Conservation (phyloP, 2,329 filamentous ascomycete genomes). For the Alternaria infectoria region DNA sequence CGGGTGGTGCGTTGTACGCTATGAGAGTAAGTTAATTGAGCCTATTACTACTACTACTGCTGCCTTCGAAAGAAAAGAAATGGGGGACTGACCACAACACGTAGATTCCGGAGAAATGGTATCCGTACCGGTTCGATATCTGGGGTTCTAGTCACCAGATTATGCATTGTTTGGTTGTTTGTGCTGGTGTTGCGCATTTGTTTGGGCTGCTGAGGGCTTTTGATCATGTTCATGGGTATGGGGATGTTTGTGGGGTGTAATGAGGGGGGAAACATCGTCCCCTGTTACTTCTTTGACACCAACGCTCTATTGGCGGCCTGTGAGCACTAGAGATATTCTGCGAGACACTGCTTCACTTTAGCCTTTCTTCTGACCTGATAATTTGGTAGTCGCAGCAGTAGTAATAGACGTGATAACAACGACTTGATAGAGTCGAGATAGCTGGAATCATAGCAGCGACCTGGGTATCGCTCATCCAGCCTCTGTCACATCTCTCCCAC, state of each 20-base stretch:
- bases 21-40: neutral
- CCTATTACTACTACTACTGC: too few species aligned
- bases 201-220: slow-evolving; percentile 49
- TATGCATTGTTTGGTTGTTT: slow-evolving; percentile 57
- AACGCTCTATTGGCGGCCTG: too few species aligned
- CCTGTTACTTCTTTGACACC: too few species aligned
- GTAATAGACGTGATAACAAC: neutral
- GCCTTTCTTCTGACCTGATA: too few species aligned
- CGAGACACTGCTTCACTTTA: too few species aligned
- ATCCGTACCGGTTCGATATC: slow-evolving; percentile 54
- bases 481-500: neutral
- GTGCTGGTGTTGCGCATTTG: slow-evolving; percentile 47
- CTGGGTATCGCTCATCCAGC: neutral
- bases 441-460: neutral
- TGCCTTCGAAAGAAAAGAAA: slow-evolving; percentile 4
- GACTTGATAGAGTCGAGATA: too few species aligned
- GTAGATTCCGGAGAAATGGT: slow-evolving; percentile 54
- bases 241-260: neutral
- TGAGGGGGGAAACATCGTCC: neutral
- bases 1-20: neutral
- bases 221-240: slow-evolving; percentile 34
- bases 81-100: neutral
- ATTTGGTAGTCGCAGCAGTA: too few species aligned
- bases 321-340: too few species aligned
- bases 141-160: slow-evolving; percentile 58